Evolutionary conservation across 257 asterid genomes (phyloP), one percentile per base, ranked within the genome.

Genomic region (Fraxinus anomala): DNA sequence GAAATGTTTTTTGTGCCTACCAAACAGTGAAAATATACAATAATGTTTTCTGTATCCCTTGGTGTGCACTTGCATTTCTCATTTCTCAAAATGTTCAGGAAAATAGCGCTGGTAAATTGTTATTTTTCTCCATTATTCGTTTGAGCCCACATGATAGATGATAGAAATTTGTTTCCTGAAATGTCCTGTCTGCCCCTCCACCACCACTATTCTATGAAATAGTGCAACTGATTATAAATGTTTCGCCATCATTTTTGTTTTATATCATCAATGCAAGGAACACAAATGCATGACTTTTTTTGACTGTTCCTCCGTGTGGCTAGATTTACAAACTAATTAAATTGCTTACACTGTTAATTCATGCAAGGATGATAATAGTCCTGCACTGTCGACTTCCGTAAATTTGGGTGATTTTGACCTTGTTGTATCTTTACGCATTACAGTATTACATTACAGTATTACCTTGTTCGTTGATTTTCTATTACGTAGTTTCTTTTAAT

Each of bases 381-480:
- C 19, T 63, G 6, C 36, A 63, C 36, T 4, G 69, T 63, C 10
- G 69, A 26, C 36, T 63, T 63, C 19, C 0, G 2, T 63, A 61
- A 61, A 21, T 24, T 61, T 61, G 33, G 34, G 17, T 24, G 30
- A 61, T 61, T 59, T 23, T 61, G 68, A 21, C 26, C 34, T 61
- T 23, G 68, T 61, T 61, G 28, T 63, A 63, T 23, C 16, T 63
- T 47, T 56, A 7, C 79, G 49, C 71, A 9, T 76, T 70, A 44
- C 33, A 54, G 40, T 39, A 42, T 68, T 73, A 19, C 71, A 9
- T 76, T 70, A 44, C 33, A 54, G 40, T 39, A 42, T 68, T 73
- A 19, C 68, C 74, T 42, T 42, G 17, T 11, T 13, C 65, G 69
- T 54, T 47, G 10, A 24, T 68, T 31, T 56, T 71, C 21, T 44